phyloP scores from a whole-genome alignment of 1,139 yeast genomes.

The Lodderomyces orthopsilosis region DNA sequence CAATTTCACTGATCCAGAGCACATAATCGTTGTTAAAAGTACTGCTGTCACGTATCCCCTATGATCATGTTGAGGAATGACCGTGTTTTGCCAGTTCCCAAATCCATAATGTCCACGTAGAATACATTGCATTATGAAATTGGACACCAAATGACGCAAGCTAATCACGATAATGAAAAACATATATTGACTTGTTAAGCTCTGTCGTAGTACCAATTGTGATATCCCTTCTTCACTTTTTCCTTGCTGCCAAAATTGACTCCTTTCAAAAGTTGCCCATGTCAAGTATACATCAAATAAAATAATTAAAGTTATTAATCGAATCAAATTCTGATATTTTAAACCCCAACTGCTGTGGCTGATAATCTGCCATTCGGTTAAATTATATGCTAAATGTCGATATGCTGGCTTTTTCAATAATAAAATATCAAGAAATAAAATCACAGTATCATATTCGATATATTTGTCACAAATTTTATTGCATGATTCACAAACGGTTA shows the following conservation, averaged over 20 bases:
- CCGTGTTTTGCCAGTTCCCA: constrained; percentile 13
- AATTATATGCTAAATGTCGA: constrained; percentile 81
- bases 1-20: constrained; percentile 75
- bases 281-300: constrained; percentile 87
- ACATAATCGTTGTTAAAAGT: constrained; percentile 64
- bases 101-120: constrained; percentile 33
- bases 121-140: constrained; percentile 45
- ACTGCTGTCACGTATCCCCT: constrained; percentile 28
- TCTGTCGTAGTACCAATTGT: constrained; percentile 35
- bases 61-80: constrained; percentile 20
- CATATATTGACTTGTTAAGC: constrained; percentile 59
- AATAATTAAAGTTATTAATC: constrained; percentile 62
- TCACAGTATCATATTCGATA: constrained; percentile 83
- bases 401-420: constrained; percentile 87
- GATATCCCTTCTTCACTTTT: not conserved
- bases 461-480: constrained; percentile 81
- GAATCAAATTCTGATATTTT: constrained; percentile 26
- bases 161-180: constrained; percentile 64
- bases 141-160: constrained; percentile 55
- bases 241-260: not conserved
- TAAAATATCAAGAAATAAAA: constrained; percentile 78
- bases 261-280: constrained; percentile 87
- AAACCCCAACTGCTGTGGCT: not conserved
- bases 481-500: constrained; percentile 77
- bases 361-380: constrained; percentile 38